These are phyloP conservation scores for Acarospora socialis DNA, from an alignment of 2,329 filamentous ascomycete genomes.

Conservation along the genomic window DNA sequence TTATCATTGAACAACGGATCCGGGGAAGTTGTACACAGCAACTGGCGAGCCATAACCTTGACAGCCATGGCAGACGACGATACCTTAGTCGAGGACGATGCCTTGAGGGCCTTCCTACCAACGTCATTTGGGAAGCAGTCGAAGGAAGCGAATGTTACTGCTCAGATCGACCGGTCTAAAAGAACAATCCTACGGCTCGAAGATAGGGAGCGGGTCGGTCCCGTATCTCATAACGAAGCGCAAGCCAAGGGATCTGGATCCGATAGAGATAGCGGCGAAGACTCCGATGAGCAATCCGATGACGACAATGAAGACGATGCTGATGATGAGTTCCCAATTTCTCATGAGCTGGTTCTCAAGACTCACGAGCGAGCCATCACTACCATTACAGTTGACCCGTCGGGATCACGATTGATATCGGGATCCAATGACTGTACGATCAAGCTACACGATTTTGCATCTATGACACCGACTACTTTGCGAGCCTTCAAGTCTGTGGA, in stretches of 20 bases:
- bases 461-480: conserved; percentile 88
- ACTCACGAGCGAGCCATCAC: conserved; percentile 84
- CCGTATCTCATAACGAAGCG: conserved; percentile 16
- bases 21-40: no score
- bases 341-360: conserved; percentile 84
- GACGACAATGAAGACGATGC: conserved; percentile 52
- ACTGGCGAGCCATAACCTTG: no score
- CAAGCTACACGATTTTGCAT: conserved; percentile 88
- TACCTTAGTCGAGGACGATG: conserved; percentile 10
- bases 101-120: conserved; percentile 10
- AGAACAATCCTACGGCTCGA: conserved; percentile 34
- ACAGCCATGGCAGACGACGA: conserved; percentile 14
- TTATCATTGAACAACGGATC: no score
- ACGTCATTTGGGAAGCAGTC: conserved; percentile 13
- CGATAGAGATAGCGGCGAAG: conserved; percentile 24
- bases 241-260: conserved; percentile 18
- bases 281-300: conserved; percentile 39
- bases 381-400: conserved; percentile 67
- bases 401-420: conserved; percentile 74
- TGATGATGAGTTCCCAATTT: conserved; percentile 79
- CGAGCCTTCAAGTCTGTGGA: conserved; percentile 89
- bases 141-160: conserved; percentile 44
- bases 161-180: conserved; percentile 65
- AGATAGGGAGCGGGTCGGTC: conserved; percentile 16
- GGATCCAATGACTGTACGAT: conserved; percentile 81